Base-by-base conservation (phyloP, 2,329 filamentous ascomycete species). In the Cordyceps javanica region DNA sequence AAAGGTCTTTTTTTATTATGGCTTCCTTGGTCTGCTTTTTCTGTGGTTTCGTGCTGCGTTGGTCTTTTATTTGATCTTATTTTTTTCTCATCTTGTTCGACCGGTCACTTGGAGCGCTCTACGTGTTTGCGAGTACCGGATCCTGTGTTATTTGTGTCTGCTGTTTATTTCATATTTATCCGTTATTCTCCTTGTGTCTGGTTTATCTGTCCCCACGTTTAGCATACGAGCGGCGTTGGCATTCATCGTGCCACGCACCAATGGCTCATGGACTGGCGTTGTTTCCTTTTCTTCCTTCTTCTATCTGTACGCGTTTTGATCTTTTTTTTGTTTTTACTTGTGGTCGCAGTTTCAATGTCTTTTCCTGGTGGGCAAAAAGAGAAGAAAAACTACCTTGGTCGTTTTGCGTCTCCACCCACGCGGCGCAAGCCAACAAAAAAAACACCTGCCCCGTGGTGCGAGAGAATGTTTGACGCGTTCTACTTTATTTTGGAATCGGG, bases 221-320 rank as follows among this genome's bases (percentile, higher is more conserved):
- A 55, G 58, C 60, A 61, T 62, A 58, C 30, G 60, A 54, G 55
- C 58, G 26, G 55, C 38, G 48, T 44, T 45, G 26, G 45, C 46
- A 39, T 49, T 26, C 11, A 42, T 19, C 21, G 30, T 39, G 48
- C 46, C 26, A 26, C 53, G 44, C 44, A 28, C 6, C 34, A n/a
- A 39, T 30, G 48, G 48, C 32, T 52, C 55, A n/a, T 52, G 55
- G 55, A 57, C 39, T 45, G 55, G 55, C 55, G 55, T 57, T 57
- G 21, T n/a, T 19, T 49, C 34, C 23, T 36, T 46, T 46, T 36
- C 41, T 9, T 26, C 16, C 9, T 30, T 30, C n/a, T 36, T 39
- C 25, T 36, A 14, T 38, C 23, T 36, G 10, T 13, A 3, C n/a
- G n/a, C n/a, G n/a, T 28, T 3, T 21, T 41, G 10, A 8, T 41